A percentile compares a stretch with the other conserved stretches of the same genome.
phyloP scores from a whole-genome alignment of 2,329 filamentous ascomycete species.

The Hymenoscyphus scutula region DNA sequence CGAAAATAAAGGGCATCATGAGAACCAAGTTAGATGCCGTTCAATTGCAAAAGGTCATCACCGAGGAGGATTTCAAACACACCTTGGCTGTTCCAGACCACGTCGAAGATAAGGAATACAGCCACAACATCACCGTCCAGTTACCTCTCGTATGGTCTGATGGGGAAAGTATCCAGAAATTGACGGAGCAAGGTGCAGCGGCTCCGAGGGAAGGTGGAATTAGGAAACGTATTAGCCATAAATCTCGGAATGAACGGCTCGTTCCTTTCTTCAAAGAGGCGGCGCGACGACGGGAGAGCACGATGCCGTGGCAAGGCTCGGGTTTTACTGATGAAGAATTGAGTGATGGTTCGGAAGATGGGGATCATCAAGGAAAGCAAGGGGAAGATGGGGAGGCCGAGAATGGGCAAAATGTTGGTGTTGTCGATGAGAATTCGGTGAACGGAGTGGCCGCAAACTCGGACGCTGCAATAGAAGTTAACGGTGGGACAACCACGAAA shows the following conservation, averaged over 20 bases:
- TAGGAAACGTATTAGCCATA: neutral
- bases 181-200: neutral
- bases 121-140: neutral
- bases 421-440: too few species aligned
- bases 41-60: conserved; percentile 52
- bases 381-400: too few species aligned
- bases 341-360: too few species aligned
- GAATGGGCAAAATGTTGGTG: too few species aligned
- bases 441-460: too few species aligned
- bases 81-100: conserved; percentile 41
- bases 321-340: too few species aligned
- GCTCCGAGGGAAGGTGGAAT: neutral
- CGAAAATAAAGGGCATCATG: conserved; percentile 84
- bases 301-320: neutral
- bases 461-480: too few species aligned
- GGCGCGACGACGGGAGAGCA: neutral
- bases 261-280: neutral
- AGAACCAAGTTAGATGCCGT: conserved; percentile 77
- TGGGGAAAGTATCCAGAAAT: neutral
- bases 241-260: neutral
- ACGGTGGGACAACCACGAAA: neutral
- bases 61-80: conserved; percentile 46
- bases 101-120: conserved; percentile 23
- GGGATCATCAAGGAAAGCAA: too few species aligned
- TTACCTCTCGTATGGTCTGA: conserved; percentile 2